Evolutionary conservation across 805 yeast species (phyloP).

Genomic region (Teunomyces atbi): DNA sequence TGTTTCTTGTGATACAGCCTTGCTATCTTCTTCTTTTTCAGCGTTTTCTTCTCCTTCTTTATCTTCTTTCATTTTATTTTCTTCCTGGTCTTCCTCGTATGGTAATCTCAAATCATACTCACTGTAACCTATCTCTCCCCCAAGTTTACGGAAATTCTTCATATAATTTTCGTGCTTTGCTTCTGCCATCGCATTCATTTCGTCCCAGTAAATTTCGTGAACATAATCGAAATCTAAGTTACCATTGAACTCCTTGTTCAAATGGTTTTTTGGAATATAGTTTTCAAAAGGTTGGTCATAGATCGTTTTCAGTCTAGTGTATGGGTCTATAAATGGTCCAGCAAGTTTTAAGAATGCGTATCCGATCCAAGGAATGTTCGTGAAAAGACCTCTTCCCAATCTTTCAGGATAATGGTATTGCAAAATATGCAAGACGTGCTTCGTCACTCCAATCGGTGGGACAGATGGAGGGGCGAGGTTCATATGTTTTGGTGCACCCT

Average conservation of each 20-base stretch:
- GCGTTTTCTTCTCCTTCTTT: neutral
- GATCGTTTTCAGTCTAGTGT: slow-evolving; percentile 54
- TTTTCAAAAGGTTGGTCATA: slow-evolving; percentile 58
- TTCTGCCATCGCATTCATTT: slow-evolving; percentile 44
- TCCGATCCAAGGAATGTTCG: slow-evolving; percentile 58
- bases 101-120: slow-evolving; percentile 48
- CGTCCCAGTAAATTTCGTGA: slow-evolving; percentile 56
- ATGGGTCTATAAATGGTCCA: slow-evolving; percentile 59
- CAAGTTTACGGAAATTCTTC: slow-evolving; percentile 42
- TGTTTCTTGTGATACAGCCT: no score
- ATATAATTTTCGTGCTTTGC: slow-evolving; percentile 31
- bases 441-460: slow-evolving; percentile 51
- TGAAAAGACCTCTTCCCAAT: slow-evolving; percentile 51
- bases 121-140: slow-evolving; percentile 51
- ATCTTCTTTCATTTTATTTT: neutral
- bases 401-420: slow-evolving; percentile 62
- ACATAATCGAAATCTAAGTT: slow-evolving; percentile 50
- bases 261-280: slow-evolving; percentile 51
- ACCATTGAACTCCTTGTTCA: slow-evolving; percentile 50
- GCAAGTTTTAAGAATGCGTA: slow-evolving; percentile 55
- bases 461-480: slow-evolving; percentile 39
- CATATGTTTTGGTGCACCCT: slow-evolving; percentile 60
- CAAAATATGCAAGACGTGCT: slow-evolving; percentile 49
- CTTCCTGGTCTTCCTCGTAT: neutral
- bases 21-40: neutral